Percentiles rank a stretch among this genome's conserved stretches.
These are phyloP conservation scores for Mycena amicta DNA, from an alignment of 768 basidiomycete species.

Conservation along the genomic window DNA sequence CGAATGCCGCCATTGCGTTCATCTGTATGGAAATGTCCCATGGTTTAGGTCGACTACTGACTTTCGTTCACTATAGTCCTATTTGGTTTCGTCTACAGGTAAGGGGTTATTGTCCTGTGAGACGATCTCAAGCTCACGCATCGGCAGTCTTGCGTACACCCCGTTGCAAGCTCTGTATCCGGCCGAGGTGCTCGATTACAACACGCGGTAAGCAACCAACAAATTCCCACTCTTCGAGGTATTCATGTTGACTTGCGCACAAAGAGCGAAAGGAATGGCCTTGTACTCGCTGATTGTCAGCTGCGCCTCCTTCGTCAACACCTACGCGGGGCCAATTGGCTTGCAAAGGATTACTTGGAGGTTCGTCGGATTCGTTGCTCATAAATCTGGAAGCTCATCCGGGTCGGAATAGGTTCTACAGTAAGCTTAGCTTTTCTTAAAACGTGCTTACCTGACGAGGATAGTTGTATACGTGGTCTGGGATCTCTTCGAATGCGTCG, in stretches of 20 bases:
- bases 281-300: conserved; percentile 33
- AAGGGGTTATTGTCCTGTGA: not conserved
- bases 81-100: conserved; percentile 42
- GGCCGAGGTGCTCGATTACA: conserved; percentile 42
- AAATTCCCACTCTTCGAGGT: no score
- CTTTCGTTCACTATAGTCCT: conserved; percentile 35
- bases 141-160: conserved; percentile 41
- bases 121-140: not conserved
- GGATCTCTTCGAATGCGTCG: conserved; percentile 41
- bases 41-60: no score
- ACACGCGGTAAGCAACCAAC: conserved; percentile 34
- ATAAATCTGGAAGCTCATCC: no score
- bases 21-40: conserved; percentile 28
- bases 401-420: no score
- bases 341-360: conserved; percentile 40
- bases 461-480: conserved; percentile 39
- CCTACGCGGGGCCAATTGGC: conserved; percentile 46
- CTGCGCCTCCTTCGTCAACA: conserved; percentile 35
- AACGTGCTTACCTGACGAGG: not conserved
- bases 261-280: conserved; percentile 48
- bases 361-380: no score
- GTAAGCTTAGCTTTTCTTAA: not conserved
- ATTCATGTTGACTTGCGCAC: no score
- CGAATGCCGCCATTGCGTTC: conserved; percentile 29
- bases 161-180: conserved; percentile 47